Evolutionary conservation across 345 rosid genomes (phyloP).

Genomic region (Dipteronia dyeriana): DNA sequence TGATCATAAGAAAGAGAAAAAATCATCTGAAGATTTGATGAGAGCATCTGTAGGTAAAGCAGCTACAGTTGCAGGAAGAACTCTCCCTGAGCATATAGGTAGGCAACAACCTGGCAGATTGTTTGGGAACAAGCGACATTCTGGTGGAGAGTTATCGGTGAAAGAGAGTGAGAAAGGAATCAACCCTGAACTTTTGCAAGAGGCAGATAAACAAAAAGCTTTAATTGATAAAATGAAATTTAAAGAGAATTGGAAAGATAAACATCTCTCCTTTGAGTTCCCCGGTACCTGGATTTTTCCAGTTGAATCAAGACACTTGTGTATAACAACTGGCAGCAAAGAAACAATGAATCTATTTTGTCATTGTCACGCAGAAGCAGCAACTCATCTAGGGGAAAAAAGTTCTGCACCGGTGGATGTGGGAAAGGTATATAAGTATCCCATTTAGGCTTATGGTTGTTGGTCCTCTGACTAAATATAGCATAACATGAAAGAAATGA

Average conservation of each 20-base stretch:
- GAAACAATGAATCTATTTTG: conserved; percentile 36
- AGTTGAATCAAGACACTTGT: conserved; percentile 43
- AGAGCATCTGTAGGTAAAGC: conserved; percentile 25
- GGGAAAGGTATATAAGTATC: conserved; percentile 45
- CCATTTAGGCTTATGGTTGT: not conserved
- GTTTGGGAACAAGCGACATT: conserved; percentile 27
- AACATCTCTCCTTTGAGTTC: conserved; percentile 25
- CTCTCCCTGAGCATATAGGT: conserved; percentile 22
- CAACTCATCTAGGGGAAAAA: conserved; percentile 24
- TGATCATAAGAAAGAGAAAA: conserved; percentile 17
- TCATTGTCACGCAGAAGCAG: conserved; percentile 23
- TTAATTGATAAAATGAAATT: conserved; percentile 19
- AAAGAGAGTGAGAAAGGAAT: conserved; percentile 30
- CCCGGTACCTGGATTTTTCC: conserved; percentile 77
- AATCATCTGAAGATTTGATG: conserved; percentile 22
- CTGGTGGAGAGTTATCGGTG: conserved; percentile 21
- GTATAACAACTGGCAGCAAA: conserved; percentile 50
- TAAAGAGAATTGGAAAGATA: conserved; percentile 15
- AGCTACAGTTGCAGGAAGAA: conserved; percentile 36
- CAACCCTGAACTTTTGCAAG: conserved; percentile 23
- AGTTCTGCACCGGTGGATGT: conserved; percentile 25
- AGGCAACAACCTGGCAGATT: conserved; percentile 27
- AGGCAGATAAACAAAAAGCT: conserved; percentile 27
- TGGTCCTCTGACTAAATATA: not conserved
- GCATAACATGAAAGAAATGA: not conserved